Evolutionary conservation across 352 stramenopile species (phyloP), one percentile per base, ranked within the genome.

Genomic region (Globisporangium radiosum): DNA sequence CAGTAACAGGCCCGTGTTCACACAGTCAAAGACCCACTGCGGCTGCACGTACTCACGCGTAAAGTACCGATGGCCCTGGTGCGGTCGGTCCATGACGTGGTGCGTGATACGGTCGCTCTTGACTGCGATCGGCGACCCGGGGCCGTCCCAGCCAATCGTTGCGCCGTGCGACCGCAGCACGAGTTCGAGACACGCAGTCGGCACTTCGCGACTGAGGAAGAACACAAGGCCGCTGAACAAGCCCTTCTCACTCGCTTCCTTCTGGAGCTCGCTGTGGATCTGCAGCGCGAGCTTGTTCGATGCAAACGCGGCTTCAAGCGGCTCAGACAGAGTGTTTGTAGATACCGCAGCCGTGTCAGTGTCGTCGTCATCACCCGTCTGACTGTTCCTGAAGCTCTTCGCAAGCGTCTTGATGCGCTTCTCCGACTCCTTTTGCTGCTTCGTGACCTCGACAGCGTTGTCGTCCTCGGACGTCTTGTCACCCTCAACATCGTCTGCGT

Each of bases 11-110:
- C 91, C 80, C 60, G 98, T 98, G 78, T 99, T 99, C 38, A 98
- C 82, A 38, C 83, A 96, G 81, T 99, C 97, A 54, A 99, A 96
- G 33, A 99, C 81, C 97, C 97, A 99, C 73, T 99, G 97, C 42
- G 97, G 97, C 80, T 99, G 97, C 48, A 99, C 84, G 65, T 97
- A 99, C 74, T 99, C 97, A 66, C 95, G 84, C 65, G 83, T 92
- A 47, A 92, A 92, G 72, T 94, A 92, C 4, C 73, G 85, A 58
- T 94, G 76, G 13, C 87, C 87, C 40, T 97, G 87, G 56, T 96
- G 92, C 10, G 90, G 92, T 25, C 96, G 87, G 69, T 99, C 97
- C 66, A 97, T 90, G 54, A 99, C 70, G 71, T 99, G 93, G 80
- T 99, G 97, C 47, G 97, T 99, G 64, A 99, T 98, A 43, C 78